A percentile compares a stretch with the other conserved stretches of the same genome.
These are phyloP conservation scores for Urostyla sp. DNA, from an alignment of 73 alveolate species.

Conservation along the genomic window DNA sequence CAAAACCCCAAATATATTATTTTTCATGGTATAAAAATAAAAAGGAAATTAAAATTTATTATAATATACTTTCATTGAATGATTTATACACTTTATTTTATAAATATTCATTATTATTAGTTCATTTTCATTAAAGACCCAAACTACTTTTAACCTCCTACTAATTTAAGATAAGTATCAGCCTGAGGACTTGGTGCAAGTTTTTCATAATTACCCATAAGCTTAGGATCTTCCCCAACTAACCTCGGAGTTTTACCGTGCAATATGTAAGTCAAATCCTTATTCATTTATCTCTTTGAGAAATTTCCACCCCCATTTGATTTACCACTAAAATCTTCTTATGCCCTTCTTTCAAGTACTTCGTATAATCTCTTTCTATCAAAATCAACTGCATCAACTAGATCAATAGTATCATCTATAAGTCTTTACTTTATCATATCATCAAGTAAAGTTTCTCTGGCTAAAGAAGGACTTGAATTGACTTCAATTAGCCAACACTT, in stretches of 20 bases:
- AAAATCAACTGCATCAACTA: conserved; percentile 85
- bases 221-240: conserved; percentile 92
- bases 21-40: too few species aligned
- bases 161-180: conserved; percentile 27
- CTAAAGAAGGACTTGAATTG: conserved; percentile 87
- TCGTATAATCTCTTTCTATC: conserved; percentile 88
- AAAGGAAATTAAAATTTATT: too few species aligned
- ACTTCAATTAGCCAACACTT: conserved; percentile 93
- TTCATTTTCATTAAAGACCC: conserved; percentile 58
- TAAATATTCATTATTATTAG: too few species aligned
- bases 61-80: too few species aligned
- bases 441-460: conserved; percentile 85
- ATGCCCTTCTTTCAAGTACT: conserved; percentile 91
- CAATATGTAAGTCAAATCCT: conserved; percentile 91
- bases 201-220: conserved; percentile 89
- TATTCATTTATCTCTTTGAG: conserved; percentile 72
- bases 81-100: too few species aligned
- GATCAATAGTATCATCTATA: conserved; percentile 81
- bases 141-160: conserved; percentile 59
- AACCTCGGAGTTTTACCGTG: conserved; percentile 84
- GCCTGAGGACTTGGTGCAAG: conserved; percentile 79
- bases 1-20: too few species aligned
- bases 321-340: conserved; percentile 73
- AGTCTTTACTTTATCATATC: conserved; percentile 83
- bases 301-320: conserved; percentile 80